Percentiles rank a stretch among this genome's conserved stretches.
Evolutionary conservation across 176 grass and related monocot species (phyloP).

Genomic region (Oryza longistaminata): DNA sequence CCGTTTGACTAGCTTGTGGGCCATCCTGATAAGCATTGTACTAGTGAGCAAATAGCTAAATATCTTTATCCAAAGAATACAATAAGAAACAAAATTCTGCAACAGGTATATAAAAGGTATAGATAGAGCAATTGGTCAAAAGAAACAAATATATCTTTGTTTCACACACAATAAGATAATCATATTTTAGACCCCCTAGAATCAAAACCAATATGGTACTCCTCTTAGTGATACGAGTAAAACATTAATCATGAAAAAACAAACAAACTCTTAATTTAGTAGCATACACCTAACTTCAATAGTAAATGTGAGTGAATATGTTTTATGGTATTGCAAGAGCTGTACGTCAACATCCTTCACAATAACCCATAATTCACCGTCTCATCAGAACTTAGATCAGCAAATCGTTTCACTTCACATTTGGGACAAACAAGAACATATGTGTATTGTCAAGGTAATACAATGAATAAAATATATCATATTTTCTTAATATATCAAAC

Average conservation of each 20-base stretch:
- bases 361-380: constrained; percentile 79
- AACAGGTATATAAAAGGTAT: no score
- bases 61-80: background rate
- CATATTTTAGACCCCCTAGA: background rate
- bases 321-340: constrained; percentile 75
- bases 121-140: background rate
- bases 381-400: constrained; percentile 83
- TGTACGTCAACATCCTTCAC: constrained; percentile 69
- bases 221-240: background rate
- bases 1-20: constrained; percentile 88
- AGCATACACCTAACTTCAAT: constrained; percentile 59
- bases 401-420: constrained; percentile 75
- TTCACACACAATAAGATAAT: background rate
- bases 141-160: background rate
- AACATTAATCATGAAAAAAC: background rate
- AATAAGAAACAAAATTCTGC: background rate
- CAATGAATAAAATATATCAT: background rate
- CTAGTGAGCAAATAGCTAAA: background rate
- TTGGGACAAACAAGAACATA: constrained; percentile 87
- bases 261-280: background rate
- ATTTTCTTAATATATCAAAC: background rate
- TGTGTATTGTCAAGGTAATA: constrained; percentile 65
- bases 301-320: constrained; percentile 78
- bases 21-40: constrained; percentile 66
- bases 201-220: background rate